Percentiles rank a stretch among this genome's conserved stretches.
Conservation (phyloP, 306 rosid species). For the Quercus glauca region DNA sequence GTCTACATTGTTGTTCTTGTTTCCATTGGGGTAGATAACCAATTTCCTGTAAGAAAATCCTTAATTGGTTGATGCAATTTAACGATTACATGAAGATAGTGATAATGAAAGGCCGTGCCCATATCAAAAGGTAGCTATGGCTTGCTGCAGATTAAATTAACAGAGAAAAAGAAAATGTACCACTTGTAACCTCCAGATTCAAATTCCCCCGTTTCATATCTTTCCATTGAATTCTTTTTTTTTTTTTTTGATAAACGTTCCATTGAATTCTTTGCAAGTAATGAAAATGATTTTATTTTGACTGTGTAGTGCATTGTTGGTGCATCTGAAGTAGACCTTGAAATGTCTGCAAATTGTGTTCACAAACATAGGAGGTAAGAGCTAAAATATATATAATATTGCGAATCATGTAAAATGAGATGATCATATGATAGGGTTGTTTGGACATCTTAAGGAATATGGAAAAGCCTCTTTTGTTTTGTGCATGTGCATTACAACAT, state of each 20-base stretch:
- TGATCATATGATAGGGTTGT: no score
- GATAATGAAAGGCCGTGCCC: not conserved
- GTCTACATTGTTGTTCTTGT: conserved; percentile 50
- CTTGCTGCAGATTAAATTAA: not conserved
- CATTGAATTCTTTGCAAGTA: conserved; percentile 34
- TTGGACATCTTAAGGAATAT: no score
- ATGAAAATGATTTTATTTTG: conserved; percentile 45
- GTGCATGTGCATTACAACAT: no score
- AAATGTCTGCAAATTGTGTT: conserved; percentile 26
- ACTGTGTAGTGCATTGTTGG: conserved; percentile 51
- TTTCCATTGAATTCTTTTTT: conserved; percentile 39
- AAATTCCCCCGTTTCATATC: conserved; percentile 52
- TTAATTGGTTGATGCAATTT: not conserved
- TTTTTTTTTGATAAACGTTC: no score
- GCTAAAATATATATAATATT: no score
- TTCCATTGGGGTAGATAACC: conserved; percentile 56
- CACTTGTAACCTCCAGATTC: conserved; percentile 79
- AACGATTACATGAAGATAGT: not conserved
- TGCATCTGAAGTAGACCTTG: conserved; percentile 41
- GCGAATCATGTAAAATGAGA: no score
- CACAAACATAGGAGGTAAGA: no score
- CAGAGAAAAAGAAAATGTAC: conserved; percentile 17
- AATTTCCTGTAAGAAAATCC: conserved; percentile 49
- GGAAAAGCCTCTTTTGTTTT: no score
- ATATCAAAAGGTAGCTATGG: no score